Conservation (phyloP, 108 stramenopile species). For the Skeletonema marinoi region DNA sequence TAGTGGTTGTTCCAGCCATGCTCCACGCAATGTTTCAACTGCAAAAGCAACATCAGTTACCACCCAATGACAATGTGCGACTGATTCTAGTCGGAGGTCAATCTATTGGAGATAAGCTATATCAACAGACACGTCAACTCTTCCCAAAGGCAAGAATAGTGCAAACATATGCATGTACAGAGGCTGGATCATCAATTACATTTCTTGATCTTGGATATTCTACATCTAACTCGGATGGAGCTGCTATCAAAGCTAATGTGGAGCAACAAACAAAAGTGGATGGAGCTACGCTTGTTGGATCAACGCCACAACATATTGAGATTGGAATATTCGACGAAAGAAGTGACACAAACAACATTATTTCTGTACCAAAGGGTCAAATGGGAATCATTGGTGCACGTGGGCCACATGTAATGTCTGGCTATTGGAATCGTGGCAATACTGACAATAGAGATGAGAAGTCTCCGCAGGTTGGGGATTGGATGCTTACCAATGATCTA, state of each 20-base stretch:
- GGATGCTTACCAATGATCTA: constrained; percentile 79
- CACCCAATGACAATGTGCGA: constrained; percentile 33
- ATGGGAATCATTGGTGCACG: constrained; percentile 82
- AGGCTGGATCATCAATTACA: constrained; percentile 91
- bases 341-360: not conserved
- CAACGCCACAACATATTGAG: constrained; percentile 68
- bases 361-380: constrained; percentile 20
- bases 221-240: not conserved
- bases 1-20: constrained; percentile 95
- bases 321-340: constrained; percentile 46
- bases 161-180: constrained; percentile 94
- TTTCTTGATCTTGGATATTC: constrained; percentile 56
- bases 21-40: constrained; percentile 60
- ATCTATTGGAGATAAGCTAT: constrained; percentile 52
- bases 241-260: not conserved
- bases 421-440: constrained; percentile 84
- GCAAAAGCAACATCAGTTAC: not conserved
- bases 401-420: constrained; percentile 90
- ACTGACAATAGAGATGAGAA: constrained; percentile 4
- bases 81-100: constrained; percentile 91
- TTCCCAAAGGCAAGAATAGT: constrained; percentile 86
- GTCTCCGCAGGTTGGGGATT: constrained; percentile 7
- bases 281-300: constrained; percentile 61
- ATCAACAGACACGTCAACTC: constrained; percentile 22
- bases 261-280: not conserved